phyloP scores from a whole-genome alignment of 2,329 filamentous ascomycete genomes.

The Blastomyces silverae region DNA sequence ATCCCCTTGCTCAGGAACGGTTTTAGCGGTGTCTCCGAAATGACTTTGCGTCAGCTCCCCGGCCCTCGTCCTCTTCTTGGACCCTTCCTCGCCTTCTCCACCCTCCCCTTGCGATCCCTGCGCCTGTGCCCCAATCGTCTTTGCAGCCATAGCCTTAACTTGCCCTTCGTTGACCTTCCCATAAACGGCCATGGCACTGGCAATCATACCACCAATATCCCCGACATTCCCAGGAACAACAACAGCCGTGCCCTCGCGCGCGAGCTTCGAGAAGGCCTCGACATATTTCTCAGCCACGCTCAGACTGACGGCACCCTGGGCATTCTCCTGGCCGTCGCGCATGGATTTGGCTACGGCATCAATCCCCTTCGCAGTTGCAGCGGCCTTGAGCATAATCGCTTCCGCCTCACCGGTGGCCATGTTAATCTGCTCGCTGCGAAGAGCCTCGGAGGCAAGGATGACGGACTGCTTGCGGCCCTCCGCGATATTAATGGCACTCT shows the following conservation, averaged over 20 bases:
- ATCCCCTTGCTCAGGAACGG: constrained; percentile 26
- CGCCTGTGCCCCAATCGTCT: constrained; percentile 29
- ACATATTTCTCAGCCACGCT: constrained; percentile 97
- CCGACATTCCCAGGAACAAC: constrained; percentile 96
- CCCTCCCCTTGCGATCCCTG: constrained; percentile 20
- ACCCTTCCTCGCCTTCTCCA: constrained; percentile 19
- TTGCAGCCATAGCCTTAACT: constrained; percentile 53
- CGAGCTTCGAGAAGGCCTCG: constrained; percentile 84
- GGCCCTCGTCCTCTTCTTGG: constrained; percentile 21
- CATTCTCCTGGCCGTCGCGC: constrained; percentile 62
- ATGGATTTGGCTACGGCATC: constrained; percentile 77
- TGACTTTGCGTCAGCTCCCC: constrained; percentile 30
- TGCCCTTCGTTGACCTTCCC: constrained; percentile 84
- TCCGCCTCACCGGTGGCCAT: constrained; percentile 86
- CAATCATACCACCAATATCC: constrained; percentile 94
- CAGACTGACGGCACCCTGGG: constrained; percentile 76
- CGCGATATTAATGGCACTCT: constrained; percentile 97
- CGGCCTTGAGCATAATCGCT: constrained; percentile 78
- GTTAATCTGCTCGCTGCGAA: constrained; percentile 89
- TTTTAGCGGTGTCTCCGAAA: constrained; percentile 20
- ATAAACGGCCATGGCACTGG: constrained; percentile 89
- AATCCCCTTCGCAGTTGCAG: constrained; percentile 80
- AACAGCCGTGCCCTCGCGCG: constrained; percentile 90
- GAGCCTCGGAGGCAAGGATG: constrained; percentile 87
- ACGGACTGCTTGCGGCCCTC: constrained; percentile 96